These are phyloP conservation scores for Scheffersomyces titani DNA, from an alignment of 1,139 yeast species.

Conservation along the genomic window DNA sequence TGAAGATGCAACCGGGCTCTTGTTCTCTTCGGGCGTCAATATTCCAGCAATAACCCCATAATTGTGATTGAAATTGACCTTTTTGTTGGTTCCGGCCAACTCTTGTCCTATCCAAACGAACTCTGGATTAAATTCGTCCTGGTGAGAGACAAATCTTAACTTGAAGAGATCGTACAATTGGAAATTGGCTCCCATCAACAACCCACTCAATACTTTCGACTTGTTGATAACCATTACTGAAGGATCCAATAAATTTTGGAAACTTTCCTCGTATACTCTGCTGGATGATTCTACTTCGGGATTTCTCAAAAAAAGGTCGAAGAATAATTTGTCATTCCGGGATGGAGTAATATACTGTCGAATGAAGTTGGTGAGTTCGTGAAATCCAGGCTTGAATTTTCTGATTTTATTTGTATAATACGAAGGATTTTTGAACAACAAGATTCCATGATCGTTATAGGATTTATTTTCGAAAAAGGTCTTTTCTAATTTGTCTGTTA, in stretches of 20 bases:
- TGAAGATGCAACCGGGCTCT: background rate
- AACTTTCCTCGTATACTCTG: constrained; percentile 24
- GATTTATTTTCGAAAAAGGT: constrained; percentile 17
- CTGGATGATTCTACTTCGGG: constrained; percentile 5
- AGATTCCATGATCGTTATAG: constrained; percentile 25
- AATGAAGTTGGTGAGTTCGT: constrained; percentile 30
- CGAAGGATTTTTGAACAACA: constrained; percentile 27
- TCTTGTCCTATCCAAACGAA: constrained; percentile 39
- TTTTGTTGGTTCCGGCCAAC: constrained; percentile 25
- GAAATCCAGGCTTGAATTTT: constrained; percentile 29
- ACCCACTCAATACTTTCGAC: constrained; percentile 26
- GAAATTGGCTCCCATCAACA: constrained; percentile 27
- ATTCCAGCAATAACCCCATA: constrained; percentile 35
- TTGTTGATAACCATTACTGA: constrained; percentile 31
- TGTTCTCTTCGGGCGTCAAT: constrained; percentile 29
- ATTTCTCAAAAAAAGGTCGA: constrained; percentile 16
- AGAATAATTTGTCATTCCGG: constrained; percentile 18
- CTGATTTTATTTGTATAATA: constrained; percentile 22
- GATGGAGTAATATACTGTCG: constrained; percentile 24
- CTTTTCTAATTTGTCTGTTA: constrained; percentile 16
- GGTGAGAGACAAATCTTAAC: constrained; percentile 19
- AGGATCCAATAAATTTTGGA: constrained; percentile 30
- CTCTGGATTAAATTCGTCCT: constrained; percentile 22
- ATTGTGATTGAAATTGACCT: constrained; percentile 24
- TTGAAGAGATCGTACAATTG: constrained; percentile 24